Evolutionary conservation across 768 basidiomycete species (phyloP), one percentile per base, ranked within the genome.

Genomic region (Pisolithus albus): DNA sequence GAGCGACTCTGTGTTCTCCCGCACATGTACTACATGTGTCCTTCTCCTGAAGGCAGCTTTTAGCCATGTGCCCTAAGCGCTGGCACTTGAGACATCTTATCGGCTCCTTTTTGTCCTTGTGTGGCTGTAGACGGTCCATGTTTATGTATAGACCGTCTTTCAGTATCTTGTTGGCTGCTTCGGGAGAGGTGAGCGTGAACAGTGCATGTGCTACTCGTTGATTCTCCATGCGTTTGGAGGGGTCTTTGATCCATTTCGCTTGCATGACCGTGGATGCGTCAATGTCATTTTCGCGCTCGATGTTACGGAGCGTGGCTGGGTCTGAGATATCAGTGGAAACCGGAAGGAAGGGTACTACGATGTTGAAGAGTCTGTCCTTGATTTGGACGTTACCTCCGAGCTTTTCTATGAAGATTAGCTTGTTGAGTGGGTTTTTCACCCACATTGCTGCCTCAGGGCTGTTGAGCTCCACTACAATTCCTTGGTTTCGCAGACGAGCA

Each of bases 171-270:
- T 70, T 71, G 1, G 64, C 67, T 24, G 50, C 42, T 11, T 60
- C 45, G 0, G 52, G 37, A 9, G 51, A 38, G 8, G 15, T 19
- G 38, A 71, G 56, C 0, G 51, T 51, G 8, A 70, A 28, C 10
- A 69, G 56, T 0, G 61, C 41, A 41, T 66, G 63, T 0, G 66
- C 66, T 0, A 52, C 49, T 8, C 44, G 46, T 49, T 71, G 71
- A 0, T 37, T 47, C 7, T 32, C 19, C 0, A 13, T 9, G 2
- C 64, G 52, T 2, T 48, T 19, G 13, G 58, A 52, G 0, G 50
- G n/a, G 0, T 63, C 57, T 44, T 70, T 70, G 24, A 70, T 61
- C 58, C 55, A 72, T 7, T 55, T 47, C 4, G 59, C 61, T 9
- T 19, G n/a, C 1, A 32, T 23, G 1, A 70, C 54, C 2, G 37